A percentile compares a stretch with the other conserved stretches of the same genome.
phyloP scores from a whole-genome alignment of 2,329 filamentous ascomycete species.

The Xylariaceae sp. region DNA sequence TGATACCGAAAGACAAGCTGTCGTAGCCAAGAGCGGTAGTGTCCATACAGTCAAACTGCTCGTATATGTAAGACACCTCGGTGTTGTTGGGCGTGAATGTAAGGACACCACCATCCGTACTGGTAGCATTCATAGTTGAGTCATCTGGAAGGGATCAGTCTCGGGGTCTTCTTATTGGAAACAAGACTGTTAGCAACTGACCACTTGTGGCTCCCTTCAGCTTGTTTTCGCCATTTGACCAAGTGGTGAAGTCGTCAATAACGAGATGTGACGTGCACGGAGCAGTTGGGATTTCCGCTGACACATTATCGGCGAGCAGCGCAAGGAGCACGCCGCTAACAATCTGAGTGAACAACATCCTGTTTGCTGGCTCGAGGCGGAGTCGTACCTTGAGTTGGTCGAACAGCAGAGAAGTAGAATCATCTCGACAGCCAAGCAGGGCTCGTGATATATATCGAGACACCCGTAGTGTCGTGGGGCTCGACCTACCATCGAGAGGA shows the following conservation, averaged over 20 bases:
- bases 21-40: conserved; percentile 15
- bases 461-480: conserved; percentile 3
- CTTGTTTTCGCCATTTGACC: conserved; percentile 19
- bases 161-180: conserved; percentile 2
- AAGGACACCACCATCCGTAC: conserved; percentile 17
- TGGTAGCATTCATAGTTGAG: conserved; percentile 21
- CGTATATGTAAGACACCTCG: conserved; percentile 23
- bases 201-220: conserved; percentile 22
- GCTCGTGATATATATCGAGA: conserved; percentile 5
- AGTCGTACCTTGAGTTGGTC: conserved; percentile 14
- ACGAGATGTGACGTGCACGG: conserved; percentile 26
- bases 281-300: conserved; percentile 11
- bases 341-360: conserved; percentile 19
- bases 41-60: conserved; percentile 24
- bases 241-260: conserved; percentile 30
- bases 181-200: conserved; percentile 10
- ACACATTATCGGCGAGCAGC: conserved; percentile 16
- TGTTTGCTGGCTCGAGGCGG: conserved; percentile 12
- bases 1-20: conserved; percentile 23
- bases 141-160: conserved; percentile 16
- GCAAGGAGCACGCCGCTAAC: conserved; percentile 16
- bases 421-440: background rate
- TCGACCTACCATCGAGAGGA: background rate
- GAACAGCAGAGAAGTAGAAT: conserved; percentile 5
- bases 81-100: conserved; percentile 21